Base-by-base conservation (phyloP, 2,329 filamentous ascomycete genomes). In the Cordyceps javanica region DNA sequence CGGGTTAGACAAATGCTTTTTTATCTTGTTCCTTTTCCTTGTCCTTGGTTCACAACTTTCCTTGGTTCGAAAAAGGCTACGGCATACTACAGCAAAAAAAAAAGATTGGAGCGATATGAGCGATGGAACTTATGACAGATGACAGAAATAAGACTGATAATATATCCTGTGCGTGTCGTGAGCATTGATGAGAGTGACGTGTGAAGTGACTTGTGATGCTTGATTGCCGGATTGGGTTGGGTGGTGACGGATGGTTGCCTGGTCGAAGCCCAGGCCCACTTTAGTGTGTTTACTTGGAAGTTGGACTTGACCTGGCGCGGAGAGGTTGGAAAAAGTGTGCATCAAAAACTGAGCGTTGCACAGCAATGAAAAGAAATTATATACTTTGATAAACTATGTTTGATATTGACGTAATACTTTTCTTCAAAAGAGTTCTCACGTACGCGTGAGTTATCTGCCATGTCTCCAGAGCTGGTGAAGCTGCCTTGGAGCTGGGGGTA, bases 1-100 rank as follows among this genome's bases (percentile, higher is more conserved):
- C 53, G 44, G 53, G 44, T 39, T 56, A 56, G 53, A 56, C 53
- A 56, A 56, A 56, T 48, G 42, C 53, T 32, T 34, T 62, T 60
- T 42, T 57, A 45, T 59, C 48, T 59, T 48, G 52, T 46, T n/a
- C 51, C 21, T 51, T 46, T 34, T 46, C 50, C 28, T 30, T 53
- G 10, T 38, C 21, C 52, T 46, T 46, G 28, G 41, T 30, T 32
- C 34, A 42, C 13, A 13, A 11, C 7, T 44, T 34, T 45, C 39
- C 41, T 34, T 28, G 52, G 41, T 36, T 41, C 21, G 28, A 54
- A 48, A 49, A 56, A 56, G 25, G 44, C 2, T 48, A 39, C 34
- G 53, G 44, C 34, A 56, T 32, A 41, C 34, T 48, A 25, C 53
- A 32, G 53, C 53, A 49, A 56, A 48, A 56, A 49, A 49, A 56